These are phyloP conservation scores for Phytophthora lateralis DNA, from an alignment of 352 stramenopile species.

Conservation along the genomic window DNA sequence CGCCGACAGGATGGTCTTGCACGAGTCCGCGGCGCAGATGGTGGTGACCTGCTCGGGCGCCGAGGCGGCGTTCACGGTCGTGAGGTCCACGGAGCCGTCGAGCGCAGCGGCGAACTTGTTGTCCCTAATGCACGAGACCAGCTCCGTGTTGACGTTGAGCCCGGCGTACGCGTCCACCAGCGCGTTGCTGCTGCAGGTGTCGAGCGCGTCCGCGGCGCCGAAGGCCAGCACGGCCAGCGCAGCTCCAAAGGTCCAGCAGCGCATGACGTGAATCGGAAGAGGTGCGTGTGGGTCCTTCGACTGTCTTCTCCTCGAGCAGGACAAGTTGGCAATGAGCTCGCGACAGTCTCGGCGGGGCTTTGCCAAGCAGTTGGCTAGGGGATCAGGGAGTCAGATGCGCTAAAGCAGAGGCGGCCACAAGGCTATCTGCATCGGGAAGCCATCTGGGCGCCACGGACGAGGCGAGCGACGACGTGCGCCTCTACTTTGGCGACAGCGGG, in stretches of 20 bases:
- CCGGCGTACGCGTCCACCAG: constrained; percentile 54
- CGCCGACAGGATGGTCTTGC: constrained; percentile 47
- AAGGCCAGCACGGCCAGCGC: constrained; percentile 27
- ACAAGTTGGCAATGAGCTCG: constrained; percentile 43
- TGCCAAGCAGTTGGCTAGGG: constrained; percentile 7
- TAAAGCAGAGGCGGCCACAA: constrained; percentile 16
- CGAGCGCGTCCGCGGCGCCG: constrained; percentile 25
- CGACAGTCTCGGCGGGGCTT: neutral
- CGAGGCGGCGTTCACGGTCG: constrained; percentile 38
- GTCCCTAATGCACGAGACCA: constrained; percentile 55
- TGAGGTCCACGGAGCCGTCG: constrained; percentile 50
- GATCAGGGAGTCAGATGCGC: constrained; percentile 17
- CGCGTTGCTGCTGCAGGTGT: constrained; percentile 48
- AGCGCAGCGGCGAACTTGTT: constrained; percentile 58
- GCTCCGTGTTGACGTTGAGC: constrained; percentile 52
- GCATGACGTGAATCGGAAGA: constrained; percentile 15
- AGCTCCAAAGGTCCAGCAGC: constrained; percentile 22
- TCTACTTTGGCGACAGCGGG: constrained; percentile 25
- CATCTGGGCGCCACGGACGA: constrained; percentile 29
- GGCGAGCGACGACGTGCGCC: constrained; percentile 19
- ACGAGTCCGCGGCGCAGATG: constrained; percentile 49
- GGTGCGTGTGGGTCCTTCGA: constrained; percentile 11
- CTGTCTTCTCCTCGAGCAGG: constrained; percentile 37
- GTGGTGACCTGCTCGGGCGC: constrained; percentile 42
- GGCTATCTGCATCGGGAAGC: constrained; percentile 17